A percentile compares a stretch with the other conserved stretches of the same genome.
phyloP scores from a whole-genome alignment of 208 protist genomes.

The Pavlovales sp. region DNA sequence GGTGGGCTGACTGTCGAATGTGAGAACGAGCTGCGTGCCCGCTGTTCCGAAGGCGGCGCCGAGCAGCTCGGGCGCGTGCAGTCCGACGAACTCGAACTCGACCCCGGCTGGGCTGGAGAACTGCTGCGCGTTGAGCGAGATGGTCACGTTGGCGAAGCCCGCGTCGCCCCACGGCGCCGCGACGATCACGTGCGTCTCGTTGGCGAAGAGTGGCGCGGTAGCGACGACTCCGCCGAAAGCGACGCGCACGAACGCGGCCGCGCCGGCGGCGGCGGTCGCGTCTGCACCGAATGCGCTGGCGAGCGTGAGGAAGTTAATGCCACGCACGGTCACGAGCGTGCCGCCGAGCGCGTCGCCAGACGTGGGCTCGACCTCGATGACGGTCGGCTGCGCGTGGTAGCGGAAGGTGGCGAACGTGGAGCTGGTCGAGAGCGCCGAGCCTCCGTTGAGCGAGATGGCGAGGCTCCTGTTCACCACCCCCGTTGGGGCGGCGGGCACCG shows the following conservation, averaged over 20 bases:
- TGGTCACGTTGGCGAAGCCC: background rate
- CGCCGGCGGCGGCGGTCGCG: too few relatives aligned
- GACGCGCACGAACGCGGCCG: background rate
- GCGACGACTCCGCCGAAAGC: background rate
- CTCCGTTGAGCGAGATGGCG: background rate
- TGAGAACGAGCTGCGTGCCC: background rate
- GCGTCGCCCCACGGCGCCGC: background rate
- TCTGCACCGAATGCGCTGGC: background rate
- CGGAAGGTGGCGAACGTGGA: background rate
- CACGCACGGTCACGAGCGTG: background rate
- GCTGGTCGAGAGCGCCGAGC: background rate
- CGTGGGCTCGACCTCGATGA: background rate
- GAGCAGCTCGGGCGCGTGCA: background rate
- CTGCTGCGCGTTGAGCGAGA: background rate
- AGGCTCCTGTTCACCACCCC: background rate
- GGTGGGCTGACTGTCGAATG: conserved; percentile 4
- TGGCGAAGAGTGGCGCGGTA: background rate
- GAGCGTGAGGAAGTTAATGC: background rate
- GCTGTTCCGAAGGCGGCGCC: background rate
- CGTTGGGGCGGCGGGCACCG: background rate
- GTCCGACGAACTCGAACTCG: background rate
- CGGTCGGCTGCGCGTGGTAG: background rate
- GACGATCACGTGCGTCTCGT: background rate
- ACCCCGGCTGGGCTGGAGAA: background rate
- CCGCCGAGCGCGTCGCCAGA: background rate